Conservation (phyloP, 805 yeast species). For the Nakazawaea holstii region DNA sequence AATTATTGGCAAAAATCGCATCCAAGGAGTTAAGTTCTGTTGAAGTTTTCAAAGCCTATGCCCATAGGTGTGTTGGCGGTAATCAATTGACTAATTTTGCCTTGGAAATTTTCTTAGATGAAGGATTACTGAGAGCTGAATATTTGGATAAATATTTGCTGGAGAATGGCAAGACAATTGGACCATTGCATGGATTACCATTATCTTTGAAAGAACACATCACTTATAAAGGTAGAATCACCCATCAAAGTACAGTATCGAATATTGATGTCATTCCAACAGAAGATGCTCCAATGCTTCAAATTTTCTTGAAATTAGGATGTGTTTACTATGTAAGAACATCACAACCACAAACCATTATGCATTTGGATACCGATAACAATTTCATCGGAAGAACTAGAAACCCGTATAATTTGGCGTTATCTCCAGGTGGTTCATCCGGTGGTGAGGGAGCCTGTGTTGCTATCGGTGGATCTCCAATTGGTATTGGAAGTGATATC, state of each 20-base stretch:
- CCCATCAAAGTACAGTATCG: constrained; percentile 57
- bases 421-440: constrained; percentile 69
- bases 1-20: constrained; percentile 38
- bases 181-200: constrained; percentile 69
- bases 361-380: constrained; percentile 63
- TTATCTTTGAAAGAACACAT: constrained; percentile 65
- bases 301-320: constrained; percentile 44
- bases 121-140: constrained; percentile 53
- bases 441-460: constrained; percentile 69
- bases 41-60: constrained; percentile 55
- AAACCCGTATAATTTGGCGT: constrained; percentile 51
- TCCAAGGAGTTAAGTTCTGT: constrained; percentile 42
- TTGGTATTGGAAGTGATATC: constrained; percentile 67
- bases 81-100: constrained; percentile 57
- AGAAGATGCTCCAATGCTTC: constrained; percentile 42
- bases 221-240: constrained; percentile 44
- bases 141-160: constrained; percentile 48
- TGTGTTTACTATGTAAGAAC: constrained; percentile 64
- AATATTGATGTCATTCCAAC: constrained; percentile 40
- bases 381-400: constrained; percentile 54
- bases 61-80: constrained; percentile 57
- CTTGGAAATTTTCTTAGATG: constrained; percentile 51
- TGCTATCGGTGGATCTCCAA: constrained; percentile 51
- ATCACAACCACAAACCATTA: constrained; percentile 61
- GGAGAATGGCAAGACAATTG: constrained; percentile 47